Conservation (phyloP, 2,329 filamentous ascomycete species). For the Talaromyces piceae region DNA sequence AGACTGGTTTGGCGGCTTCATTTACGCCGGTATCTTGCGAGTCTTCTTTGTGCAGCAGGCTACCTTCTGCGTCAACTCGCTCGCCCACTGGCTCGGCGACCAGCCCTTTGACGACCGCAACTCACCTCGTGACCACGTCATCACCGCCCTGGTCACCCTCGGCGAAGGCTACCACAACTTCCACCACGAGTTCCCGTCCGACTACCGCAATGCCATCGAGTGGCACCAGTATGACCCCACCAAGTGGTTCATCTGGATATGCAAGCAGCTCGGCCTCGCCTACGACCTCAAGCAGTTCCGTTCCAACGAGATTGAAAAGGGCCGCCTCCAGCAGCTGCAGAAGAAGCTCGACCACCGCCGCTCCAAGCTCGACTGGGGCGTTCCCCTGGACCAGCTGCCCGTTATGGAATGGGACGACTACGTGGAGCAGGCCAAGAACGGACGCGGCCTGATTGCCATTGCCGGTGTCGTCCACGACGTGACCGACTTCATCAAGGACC, state of each 20-base stretch:
- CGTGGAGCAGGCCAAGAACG: conserved; percentile 67
- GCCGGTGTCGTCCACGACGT: conserved; percentile 84
- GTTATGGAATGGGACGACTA: conserved; percentile 85
- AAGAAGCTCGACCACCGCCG: conserved; percentile 92
- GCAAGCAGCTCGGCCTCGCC: conserved; percentile 77
- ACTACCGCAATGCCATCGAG: conserved; percentile 85
- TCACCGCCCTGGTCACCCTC: conserved; percentile 77
- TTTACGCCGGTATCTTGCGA: conserved; percentile 78
- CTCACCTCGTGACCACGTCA: conserved; percentile 78
- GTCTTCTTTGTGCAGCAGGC: conserved; percentile 89
- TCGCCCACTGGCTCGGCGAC: conserved; percentile 85
- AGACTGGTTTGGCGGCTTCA: conserved; percentile 73
- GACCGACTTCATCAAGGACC: conserved; percentile 75
- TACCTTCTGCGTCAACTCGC: conserved; percentile 86
- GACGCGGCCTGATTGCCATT: conserved; percentile 67
- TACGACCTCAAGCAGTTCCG: conserved; percentile 88
- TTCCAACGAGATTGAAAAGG: conserved; percentile 87
- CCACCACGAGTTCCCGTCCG: conserved; percentile 89
- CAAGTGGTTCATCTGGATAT: conserved; percentile 79
- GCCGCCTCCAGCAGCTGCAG: conserved; percentile 77
- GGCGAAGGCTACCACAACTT: conserved; percentile 93
- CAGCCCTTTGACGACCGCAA: conserved; percentile 91
- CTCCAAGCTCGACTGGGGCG: conserved; percentile 74
- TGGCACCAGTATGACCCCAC: conserved; percentile 91
- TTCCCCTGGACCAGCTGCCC: conserved; percentile 75